Evolutionary conservation across 1,139 yeast species (phyloP), one percentile per base, ranked within the genome.

Genomic region (Debaryomyces sp.): DNA sequence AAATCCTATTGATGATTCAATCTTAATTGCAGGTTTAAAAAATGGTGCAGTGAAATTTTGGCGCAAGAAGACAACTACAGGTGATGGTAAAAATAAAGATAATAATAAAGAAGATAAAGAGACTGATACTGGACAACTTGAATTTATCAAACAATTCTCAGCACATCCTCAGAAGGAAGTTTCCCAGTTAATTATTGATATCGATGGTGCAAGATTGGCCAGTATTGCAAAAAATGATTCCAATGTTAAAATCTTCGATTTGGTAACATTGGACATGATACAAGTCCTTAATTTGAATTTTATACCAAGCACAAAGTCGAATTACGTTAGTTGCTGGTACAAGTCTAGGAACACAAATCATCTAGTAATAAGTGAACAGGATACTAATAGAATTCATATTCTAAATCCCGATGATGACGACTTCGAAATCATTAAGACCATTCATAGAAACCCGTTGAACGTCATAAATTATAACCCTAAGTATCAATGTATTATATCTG

Each of bases 11-110:
- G 50, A 44, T 37, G 51, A 24, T 30, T 30, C 45, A 22, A 55
- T 68, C 36, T 49, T 75, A 2, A 61, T 70, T 9, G 62, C 75
- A 0, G 73, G 76, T 2, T 67, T 74, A n/a, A 51, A 43, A 23
- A 77, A 74, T 46, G 81, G 81, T 1, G 50, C 57, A 18, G 58
- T 77, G 41, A 75, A 73, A 54, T 71, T 77, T 54, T 77, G 81
- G 81, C 61, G 57, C 41, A 60, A 58, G 43, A 9, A 23, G 26
- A 36, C 36, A 29, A 23, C 24, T 29, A 32, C 29, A 36, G 36
- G 26, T 22, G 22, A 27, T 27, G 30, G n/a, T 9, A 39, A 44
- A 27, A 29, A 13, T 15, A 41, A 41, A 13, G 35, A 22, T 22
- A 26, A 26, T 21, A 46, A 49, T n/a, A 18, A n/a, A 10, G 32